These are phyloP conservation scores for Neofusicoccum parvum DNA, from an alignment of 2,329 filamentous ascomycete genomes.

Conservation along the genomic window DNA sequence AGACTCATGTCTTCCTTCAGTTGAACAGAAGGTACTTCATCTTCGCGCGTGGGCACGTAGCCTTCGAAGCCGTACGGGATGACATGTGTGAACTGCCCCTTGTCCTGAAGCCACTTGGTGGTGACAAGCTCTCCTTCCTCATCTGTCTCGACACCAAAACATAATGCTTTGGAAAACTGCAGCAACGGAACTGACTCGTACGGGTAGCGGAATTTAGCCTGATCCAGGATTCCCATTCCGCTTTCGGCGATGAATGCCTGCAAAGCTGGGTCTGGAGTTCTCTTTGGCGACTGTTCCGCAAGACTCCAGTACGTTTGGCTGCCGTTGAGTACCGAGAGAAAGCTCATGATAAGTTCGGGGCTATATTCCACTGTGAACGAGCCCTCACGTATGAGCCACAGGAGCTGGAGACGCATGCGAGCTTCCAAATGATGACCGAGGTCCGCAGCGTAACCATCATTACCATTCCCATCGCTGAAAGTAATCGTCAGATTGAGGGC, in stretches of 20 bases:
- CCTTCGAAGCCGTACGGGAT: slow-evolving; percentile 72
- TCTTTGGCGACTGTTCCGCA: slow-evolving; percentile 28
- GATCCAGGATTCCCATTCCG: slow-evolving; percentile 59
- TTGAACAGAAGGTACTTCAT: slow-evolving; percentile 77
- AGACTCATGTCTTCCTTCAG: slow-evolving; percentile 66
- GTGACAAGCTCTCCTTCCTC: slow-evolving; percentile 55
- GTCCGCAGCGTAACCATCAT: not conserved
- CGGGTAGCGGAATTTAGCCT: slow-evolving; percentile 77
- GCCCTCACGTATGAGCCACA: slow-evolving; percentile 71
- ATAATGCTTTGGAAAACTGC: slow-evolving; percentile 68
- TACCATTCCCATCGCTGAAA: not conserved
- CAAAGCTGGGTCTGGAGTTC: slow-evolving; percentile 41
- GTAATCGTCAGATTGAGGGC: not conserved
- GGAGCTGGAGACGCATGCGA: slow-evolving; percentile 44
- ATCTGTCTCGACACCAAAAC: slow-evolving; percentile 47
- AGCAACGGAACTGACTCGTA: slow-evolving; percentile 83
- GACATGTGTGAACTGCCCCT: slow-evolving; percentile 74
- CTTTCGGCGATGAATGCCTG: slow-evolving; percentile 60
- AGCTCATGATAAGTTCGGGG: slow-evolving; percentile 67
- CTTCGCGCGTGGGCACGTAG: slow-evolving; percentile 79
- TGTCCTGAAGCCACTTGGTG: slow-evolving; percentile 66
- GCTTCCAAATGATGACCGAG: not conserved
- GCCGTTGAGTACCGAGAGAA: slow-evolving; percentile 65
- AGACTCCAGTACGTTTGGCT: slow-evolving; percentile 43
- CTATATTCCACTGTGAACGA: slow-evolving; percentile 71